Conservation (phyloP, 495 filamentous ascomycete genomes). For the Neurospora tetrasperma region DNA sequence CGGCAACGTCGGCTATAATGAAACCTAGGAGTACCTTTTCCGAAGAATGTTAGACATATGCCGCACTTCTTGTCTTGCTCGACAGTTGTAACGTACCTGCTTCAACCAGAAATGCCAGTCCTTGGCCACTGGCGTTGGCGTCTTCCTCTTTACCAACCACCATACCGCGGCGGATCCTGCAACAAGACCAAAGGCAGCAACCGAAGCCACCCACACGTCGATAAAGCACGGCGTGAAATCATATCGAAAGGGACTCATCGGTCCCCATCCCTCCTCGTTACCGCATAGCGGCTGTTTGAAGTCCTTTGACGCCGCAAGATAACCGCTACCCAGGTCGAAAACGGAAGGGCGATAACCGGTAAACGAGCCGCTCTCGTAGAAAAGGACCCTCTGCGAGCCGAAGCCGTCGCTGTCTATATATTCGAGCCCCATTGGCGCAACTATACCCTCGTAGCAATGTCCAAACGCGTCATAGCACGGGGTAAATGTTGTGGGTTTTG, state of each 20-base stretch:
- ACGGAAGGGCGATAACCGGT: constrained; percentile 35
- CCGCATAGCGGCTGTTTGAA: constrained; percentile 64
- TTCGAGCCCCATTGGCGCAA: constrained; percentile 20
- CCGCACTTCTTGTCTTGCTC: background rate
- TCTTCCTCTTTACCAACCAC: constrained; percentile 51
- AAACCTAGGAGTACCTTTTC: constrained; percentile 56
- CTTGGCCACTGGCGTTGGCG: constrained; percentile 56
- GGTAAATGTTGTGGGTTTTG: background rate
- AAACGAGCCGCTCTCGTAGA: constrained; percentile 42
- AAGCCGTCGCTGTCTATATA: constrained; percentile 11
- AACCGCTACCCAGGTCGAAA: constrained; percentile 31
- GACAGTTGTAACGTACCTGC: constrained; percentile 46
- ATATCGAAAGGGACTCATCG: constrained; percentile 68
- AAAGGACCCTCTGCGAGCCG: constrained; percentile 33
- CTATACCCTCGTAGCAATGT: constrained; percentile 10
- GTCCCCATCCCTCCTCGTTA: constrained; percentile 91
- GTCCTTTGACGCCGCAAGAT: constrained; percentile 32
- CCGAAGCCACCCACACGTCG: constrained; percentile 67
- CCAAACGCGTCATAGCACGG: constrained; percentile 18
- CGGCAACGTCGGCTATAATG: constrained; percentile 53
- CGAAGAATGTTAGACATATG: background rate
- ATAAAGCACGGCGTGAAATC: constrained; percentile 97
- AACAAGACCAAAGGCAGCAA: constrained; percentile 68
- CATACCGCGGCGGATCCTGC: constrained; percentile 66
- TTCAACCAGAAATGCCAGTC: constrained; percentile 96